Percentiles rank a stretch among this genome's conserved stretches.
phyloP scores from a whole-genome alignment of 441 rosid species.

The Hura crepitans region DNA sequence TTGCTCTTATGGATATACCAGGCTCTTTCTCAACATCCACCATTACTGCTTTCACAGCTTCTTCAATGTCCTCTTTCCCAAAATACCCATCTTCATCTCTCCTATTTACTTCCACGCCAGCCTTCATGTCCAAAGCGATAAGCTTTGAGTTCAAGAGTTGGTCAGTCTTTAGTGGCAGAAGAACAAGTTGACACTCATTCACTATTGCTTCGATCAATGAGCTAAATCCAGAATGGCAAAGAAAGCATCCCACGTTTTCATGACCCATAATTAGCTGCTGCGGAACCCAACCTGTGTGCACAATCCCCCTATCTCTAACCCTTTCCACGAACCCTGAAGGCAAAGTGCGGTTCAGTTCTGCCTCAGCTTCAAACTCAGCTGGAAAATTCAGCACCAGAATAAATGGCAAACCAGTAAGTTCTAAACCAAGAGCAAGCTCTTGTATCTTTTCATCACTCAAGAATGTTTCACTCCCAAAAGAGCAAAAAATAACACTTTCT shows the following conservation, averaged over 20 bases:
- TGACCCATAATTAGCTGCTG: constrained; percentile 30
- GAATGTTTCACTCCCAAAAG: constrained; percentile 40
- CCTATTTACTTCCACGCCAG: constrained; percentile 31
- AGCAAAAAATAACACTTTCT: constrained; percentile 29
- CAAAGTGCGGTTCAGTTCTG: constrained; percentile 15
- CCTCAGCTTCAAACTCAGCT: background rate
- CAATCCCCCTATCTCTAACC: constrained; percentile 26
- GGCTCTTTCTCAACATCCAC: constrained; percentile 32
- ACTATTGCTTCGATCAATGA: constrained; percentile 34
- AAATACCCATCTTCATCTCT: constrained; percentile 36
- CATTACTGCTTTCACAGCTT: constrained; percentile 30
- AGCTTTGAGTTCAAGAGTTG: constrained; percentile 38
- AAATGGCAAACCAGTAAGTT: constrained; percentile 32
- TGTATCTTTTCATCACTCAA: constrained; percentile 24
- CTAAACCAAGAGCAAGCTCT: constrained; percentile 31
- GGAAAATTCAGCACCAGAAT: constrained; percentile 33
- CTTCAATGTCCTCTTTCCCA: constrained; percentile 20
- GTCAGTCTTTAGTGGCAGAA: constrained; percentile 38
- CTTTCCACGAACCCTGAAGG: constrained; percentile 30
- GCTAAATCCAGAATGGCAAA: constrained; percentile 36
- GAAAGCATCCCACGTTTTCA: constrained; percentile 26
- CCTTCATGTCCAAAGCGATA: constrained; percentile 25
- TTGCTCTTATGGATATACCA: constrained; percentile 23
- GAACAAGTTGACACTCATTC: constrained; percentile 33
- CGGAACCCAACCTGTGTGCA: constrained; percentile 38